Evolutionary conservation across 306 rosid species (phyloP), one percentile per base, ranked within the genome.

Genomic region (Geum urbanum): DNA sequence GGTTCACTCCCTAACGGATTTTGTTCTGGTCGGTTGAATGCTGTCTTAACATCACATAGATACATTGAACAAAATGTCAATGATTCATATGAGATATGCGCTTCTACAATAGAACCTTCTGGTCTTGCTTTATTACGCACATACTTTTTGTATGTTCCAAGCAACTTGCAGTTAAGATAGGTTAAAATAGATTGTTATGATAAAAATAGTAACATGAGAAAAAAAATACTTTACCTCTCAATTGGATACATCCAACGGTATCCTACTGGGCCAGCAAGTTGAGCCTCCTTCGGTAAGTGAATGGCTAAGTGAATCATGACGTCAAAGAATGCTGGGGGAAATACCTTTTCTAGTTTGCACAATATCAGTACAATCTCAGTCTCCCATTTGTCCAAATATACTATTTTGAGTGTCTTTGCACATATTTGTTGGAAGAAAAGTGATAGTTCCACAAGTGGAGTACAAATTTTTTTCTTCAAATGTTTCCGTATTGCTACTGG

Each of bases 271-370:
- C 71, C 64, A 22, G 12, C 70, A 1, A 73, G 47, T 22, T 16
- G 52, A 0, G 63, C 53, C 10, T 72, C 53, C 0, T 7, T 6
- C 0, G 70, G 54, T 6, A 72, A 51, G 15, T 63, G 70, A 0
- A 72, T 41, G 3, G 63, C 73, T n/a, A 69, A 54, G 4, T 69
- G 63, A 0, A 54, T 63, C 55, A 56, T 56, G 7, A 73, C 19
- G 35, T 66, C 59, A 55, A 74, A 74, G 11, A 66, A 66, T 0
- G 60, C 14, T 0, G 60, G 78, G 2, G 67, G 67, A 46, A 54
- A 66, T 1, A 55, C 56, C 12, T 9, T 74, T 19, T 66, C 66
- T 7, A 74, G 11, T 22, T 74, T 64, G 11, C 72, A 74, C 7
- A 65, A 27, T 44, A 65, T 65, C 37, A 14, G 9, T 0, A 46